Evolutionary conservation across 1,284 basidiomycete species (phyloP), one percentile per base, ranked within the genome.

Genomic region (Cutaneotrichosporon mucoides): DNA sequence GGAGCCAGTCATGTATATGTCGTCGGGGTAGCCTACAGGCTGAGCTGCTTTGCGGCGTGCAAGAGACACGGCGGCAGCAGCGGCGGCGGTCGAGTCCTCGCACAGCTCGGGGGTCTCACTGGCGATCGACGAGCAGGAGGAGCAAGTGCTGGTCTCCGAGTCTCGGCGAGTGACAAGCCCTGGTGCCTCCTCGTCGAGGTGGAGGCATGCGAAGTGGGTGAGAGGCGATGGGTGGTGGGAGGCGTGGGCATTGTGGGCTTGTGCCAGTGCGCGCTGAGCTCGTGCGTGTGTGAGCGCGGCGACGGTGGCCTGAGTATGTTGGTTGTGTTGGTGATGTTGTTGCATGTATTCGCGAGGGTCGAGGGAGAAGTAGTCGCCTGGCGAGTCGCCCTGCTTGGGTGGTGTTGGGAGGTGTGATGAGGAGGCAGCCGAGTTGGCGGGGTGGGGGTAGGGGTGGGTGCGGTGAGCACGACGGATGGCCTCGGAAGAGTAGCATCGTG

Each of bases 301-400:
- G 15, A 41, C 15, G 4, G 50, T 33, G 2, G 50, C 52, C 15
- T 45, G 53, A 12, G 42, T 13, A 24, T 53, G 57, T 7, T 37
- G 16, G 9, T 36, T 33, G 36, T 45, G 53, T 5, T 51, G 53
- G 15, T 44, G 43, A 10, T 47, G 37, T 36, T 38, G 36, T 1
- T n/a, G 53, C 42, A 42, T 10, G 46, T 24, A 24, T 24, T 44
- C 15, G 46, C 36, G 40, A 36, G 41, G 57, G 43, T 54, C 52
- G n/a, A 38, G 41, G 44, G 51, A 44, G 42, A 63, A 63, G 61
- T 63, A 63, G 55, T 60, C 61, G 2, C 24, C 36, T 3, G 61
- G 51, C 0, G 55, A 55, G 43, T 49, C 24, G 24, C 24, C 53
- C 33, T 59, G 47, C 41, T 42, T 44, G 1, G 61, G 61, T 2